These are phyloP conservation scores for Scytalidium sp. DNA, from an alignment of 2,329 filamentous ascomycete species.

Conservation along the genomic window DNA sequence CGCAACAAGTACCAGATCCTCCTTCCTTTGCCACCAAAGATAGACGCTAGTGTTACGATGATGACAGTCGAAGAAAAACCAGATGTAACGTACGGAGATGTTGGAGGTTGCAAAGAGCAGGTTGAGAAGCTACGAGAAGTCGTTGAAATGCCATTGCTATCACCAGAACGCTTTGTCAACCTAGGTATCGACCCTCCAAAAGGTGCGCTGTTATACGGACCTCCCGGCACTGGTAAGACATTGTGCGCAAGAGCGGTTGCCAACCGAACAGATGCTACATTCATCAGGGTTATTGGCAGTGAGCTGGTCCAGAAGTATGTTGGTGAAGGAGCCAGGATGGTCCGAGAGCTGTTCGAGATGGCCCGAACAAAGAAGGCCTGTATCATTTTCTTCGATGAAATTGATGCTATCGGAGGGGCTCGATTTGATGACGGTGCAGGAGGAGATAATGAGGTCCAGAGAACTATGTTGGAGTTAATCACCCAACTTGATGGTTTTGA, in stretches of 20 bases:
- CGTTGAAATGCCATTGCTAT: conserved; percentile 96
- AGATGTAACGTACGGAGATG: conserved; percentile 97
- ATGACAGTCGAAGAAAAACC: conserved; percentile 99
- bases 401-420: conserved; percentile 92
- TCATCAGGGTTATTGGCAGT: conserved; percentile 97
- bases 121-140: conserved; percentile 99
- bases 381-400: conserved; percentile 99
- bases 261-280: conserved; percentile 96
- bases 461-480: conserved; percentile 97
- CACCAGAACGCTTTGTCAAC: conserved; percentile 94
- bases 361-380: conserved; percentile 98
- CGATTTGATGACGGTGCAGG: conserved; percentile 96
- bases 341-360: conserved; percentile 98
- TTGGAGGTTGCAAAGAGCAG: conserved; percentile 98
- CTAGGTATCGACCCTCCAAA: conserved; percentile 99
- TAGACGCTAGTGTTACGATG: conserved; percentile 98
- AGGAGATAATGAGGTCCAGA: conserved; percentile 95
- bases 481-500: conserved; percentile 97
- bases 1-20: conserved; percentile 99
- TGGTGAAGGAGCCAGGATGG: conserved; percentile 96
- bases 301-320: conserved; percentile 99
- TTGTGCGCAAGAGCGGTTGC: conserved; percentile 96
- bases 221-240: conserved; percentile 98
- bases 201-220: conserved; percentile 93
- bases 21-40: conserved; percentile 92